Evolutionary conservation across 495 filamentous ascomycete species (phyloP).

Genomic region (Aspergillus kassunensis): DNA sequence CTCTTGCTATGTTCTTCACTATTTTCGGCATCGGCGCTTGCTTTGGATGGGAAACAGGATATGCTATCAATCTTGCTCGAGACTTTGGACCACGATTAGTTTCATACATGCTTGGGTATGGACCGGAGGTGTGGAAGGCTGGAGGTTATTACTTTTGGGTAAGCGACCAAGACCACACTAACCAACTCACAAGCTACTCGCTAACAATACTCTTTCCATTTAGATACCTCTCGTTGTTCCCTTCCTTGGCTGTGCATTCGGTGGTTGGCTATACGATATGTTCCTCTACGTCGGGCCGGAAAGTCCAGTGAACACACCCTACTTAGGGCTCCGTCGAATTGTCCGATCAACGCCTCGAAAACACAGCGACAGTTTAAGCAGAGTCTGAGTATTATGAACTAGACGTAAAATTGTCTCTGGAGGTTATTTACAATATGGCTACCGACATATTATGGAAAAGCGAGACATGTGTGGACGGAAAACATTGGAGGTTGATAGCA

Average conservation of each 20-base stretch:
- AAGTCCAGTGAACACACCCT: slow-evolving; percentile 56
- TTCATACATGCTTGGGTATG: slow-evolving; percentile 60
- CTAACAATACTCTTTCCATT: neutral
- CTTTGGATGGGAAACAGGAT: slow-evolving; percentile 68
- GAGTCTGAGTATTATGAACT: slow-evolving; percentile 21
- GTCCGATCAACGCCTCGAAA: slow-evolving; percentile 20
- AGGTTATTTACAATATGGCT: too few relatives aligned
- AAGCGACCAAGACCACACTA: slow-evolving; percentile 12
- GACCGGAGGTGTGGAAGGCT: slow-evolving; percentile 58
- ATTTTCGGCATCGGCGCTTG: slow-evolving; percentile 64
- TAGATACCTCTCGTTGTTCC: slow-evolving; percentile 55
- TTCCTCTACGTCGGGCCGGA: slow-evolving; percentile 56
- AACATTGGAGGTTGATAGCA: too few relatives aligned
- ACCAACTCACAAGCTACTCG: neutral
- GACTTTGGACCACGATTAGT: slow-evolving; percentile 66
- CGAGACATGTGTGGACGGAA: too few relatives aligned
- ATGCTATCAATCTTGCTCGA: slow-evolving; percentile 63
- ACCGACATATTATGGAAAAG: too few relatives aligned
- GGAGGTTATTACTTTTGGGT: slow-evolving; percentile 64
- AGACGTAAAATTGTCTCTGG: too few relatives aligned
- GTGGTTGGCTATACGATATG: slow-evolving; percentile 58
- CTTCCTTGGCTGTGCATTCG: slow-evolving; percentile 54
- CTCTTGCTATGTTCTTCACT: slow-evolving; percentile 58
- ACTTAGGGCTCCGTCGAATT: slow-evolving; percentile 48
- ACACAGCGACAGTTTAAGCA: slow-evolving; percentile 11